Evolutionary conservation across 2,329 filamentous ascomycete species (phyloP), one percentile per base, ranked within the genome.

Genomic region (Ustulina deusta): DNA sequence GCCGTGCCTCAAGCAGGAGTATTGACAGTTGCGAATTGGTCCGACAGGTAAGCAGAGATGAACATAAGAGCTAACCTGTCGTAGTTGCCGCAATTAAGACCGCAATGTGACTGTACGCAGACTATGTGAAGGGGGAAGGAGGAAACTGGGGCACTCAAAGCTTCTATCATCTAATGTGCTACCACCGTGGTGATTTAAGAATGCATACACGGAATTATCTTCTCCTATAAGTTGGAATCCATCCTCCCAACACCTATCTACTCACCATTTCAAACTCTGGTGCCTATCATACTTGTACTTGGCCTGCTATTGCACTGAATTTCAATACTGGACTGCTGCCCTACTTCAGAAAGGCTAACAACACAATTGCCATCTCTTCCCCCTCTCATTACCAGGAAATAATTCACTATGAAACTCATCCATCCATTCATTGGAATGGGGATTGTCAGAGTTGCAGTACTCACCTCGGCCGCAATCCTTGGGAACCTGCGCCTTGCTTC

Each of bases 321-420:
- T 32, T 25, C 15, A 15, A 15, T 38, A 9, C 44, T 25, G 20
- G 38, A 20, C 27, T n/a, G 29, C 52, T 13, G 36, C 32, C 15
- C 11, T 25, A 17, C 29, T 48, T 36, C 17, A 22, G 27, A 38
- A 58, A 38, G 17, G 54, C 36, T 25, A 3, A 42, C 38, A 32
- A 20, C 38, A 42, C 17, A 9, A 17, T 29, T 44, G 1, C 20
- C 13, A 22, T 38, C 54, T 13, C 6, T 40, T 22, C n/a, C 38
- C 17, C 5, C 11, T 29, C 20, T 11, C 1, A n/a, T 7, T n/a
- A n/a, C 32, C 5, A 52, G 7, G 0, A 10, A 29, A 25, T 11
- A 54, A 38, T 22, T 17, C 34, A 55, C 17, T 25, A 63, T 69
- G 59, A 63, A 63, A n/a, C 10, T 63, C 38, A 34, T 42, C 10